Evolutionary conservation across 177 flowering plant species (phyloP).

Genomic region (Vitis hybrid): DNA sequence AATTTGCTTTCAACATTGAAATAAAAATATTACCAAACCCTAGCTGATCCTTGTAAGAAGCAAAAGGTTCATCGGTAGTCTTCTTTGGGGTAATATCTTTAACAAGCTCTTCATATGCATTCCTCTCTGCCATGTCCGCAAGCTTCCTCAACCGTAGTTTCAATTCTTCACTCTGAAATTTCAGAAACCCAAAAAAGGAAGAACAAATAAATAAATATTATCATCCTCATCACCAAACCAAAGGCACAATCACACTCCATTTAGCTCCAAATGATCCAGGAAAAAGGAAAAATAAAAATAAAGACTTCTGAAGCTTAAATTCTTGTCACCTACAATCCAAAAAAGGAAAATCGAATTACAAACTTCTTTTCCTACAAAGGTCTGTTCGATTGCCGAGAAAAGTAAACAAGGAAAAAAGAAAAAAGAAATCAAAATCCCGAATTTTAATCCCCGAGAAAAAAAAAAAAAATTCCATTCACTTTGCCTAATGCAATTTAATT

Average conservation of each 20-base stretch:
- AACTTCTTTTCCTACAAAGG: neutral
- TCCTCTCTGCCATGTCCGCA: slow-evolving; percentile 62
- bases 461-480: too few species aligned
- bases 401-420: too few species aligned
- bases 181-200: neutral
- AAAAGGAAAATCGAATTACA: too few species aligned
- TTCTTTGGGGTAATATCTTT: slow-evolving; percentile 74
- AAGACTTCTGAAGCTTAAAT: too few species aligned
- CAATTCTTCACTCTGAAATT: slow-evolving; percentile 68
- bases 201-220: neutral
- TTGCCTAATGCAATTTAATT: too few species aligned
- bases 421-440: too few species aligned
- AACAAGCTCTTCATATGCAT: slow-evolving; percentile 73
- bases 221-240: neutral
- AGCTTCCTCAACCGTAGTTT: slow-evolving; percentile 72
- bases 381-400: too few species aligned
- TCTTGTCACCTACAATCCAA: too few species aligned
- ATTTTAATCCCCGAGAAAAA: too few species aligned
- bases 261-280: neutral
- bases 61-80: slow-evolving; percentile 61
- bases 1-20: neutral
- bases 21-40: slow-evolving; percentile 61
- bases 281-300: neutral
- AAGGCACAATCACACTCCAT: neutral
- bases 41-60: slow-evolving; percentile 87